Evolutionary conservation across 805 yeast genomes (phyloP).

Genomic region (Kazachstania martiniae): DNA sequence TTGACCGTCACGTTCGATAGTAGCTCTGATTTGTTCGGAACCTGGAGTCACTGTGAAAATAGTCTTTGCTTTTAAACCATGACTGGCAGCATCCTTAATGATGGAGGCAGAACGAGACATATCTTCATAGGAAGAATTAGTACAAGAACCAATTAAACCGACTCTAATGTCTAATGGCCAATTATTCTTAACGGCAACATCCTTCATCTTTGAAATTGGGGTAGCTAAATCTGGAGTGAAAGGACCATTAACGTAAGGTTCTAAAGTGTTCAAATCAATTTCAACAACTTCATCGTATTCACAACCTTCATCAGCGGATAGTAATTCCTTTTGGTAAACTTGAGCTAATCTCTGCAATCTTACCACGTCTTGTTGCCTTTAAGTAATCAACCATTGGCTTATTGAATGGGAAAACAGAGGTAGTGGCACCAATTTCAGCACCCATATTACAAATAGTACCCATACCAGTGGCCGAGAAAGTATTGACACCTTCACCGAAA

Average conservation of each 20-base stretch:
- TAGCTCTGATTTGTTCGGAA: constrained; percentile 96
- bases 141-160: constrained; percentile 96
- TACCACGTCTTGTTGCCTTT: constrained; percentile 73
- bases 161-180: constrained; percentile 94
- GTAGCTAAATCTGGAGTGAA: constrained; percentile 97
- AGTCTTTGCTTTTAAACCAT: constrained; percentile 85
- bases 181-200: constrained; percentile 68
- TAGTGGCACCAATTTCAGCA: constrained; percentile 98
- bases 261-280: constrained; percentile 78
- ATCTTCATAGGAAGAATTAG: constrained; percentile 97
- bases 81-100: constrained; percentile 79
- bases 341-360: constrained; percentile 76
- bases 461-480: constrained; percentile 96
- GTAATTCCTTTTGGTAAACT: constrained; percentile 52
- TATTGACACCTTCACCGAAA: constrained; percentile 88
- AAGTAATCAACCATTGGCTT: constrained; percentile 80
- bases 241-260: constrained; percentile 96
- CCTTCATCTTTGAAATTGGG: constrained; percentile 79
- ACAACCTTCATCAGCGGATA: constrained; percentile 85
- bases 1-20: constrained; percentile 93
- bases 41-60: constrained; percentile 95
- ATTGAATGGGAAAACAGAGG: constrained; percentile 95
- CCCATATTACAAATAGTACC: constrained; percentile 99
- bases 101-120: constrained; percentile 95
- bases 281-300: constrained; percentile 91